Conservation (phyloP, 495 filamentous ascomycete species). For the Achaetomiella virescens region DNA sequence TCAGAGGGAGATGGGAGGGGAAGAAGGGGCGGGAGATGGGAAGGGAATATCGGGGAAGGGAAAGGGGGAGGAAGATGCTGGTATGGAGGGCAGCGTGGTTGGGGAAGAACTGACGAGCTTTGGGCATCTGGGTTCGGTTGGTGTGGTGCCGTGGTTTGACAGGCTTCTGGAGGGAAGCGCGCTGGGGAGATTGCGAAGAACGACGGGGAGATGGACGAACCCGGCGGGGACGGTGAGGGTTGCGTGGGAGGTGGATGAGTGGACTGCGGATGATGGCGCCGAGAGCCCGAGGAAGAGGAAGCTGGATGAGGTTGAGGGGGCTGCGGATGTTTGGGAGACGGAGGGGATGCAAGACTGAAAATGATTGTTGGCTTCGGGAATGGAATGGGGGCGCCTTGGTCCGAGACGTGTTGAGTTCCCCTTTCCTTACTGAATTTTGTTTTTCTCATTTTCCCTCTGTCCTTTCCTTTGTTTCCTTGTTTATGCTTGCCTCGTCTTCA, state of each 20-base stretch:
- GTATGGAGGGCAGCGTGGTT: not conserved
- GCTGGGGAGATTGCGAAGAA: slow-evolving; percentile 58
- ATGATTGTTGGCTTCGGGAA: not conserved
- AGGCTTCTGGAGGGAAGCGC: slow-evolving; percentile 67
- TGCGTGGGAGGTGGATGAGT: slow-evolving; percentile 83
- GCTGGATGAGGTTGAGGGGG: not conserved
- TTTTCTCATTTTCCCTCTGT: too few relatives aligned
- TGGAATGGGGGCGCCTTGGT: not conserved
- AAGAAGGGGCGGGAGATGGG: slow-evolving; percentile 6
- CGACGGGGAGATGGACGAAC: slow-evolving; percentile 50
- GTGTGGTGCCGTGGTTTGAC: slow-evolving; percentile 72
- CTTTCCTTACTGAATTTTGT: too few relatives aligned
- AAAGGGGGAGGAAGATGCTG: slow-evolving; percentile 13
- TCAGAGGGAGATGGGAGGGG: slow-evolving; percentile 6
- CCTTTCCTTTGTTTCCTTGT: too few relatives aligned
- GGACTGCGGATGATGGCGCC: slow-evolving; percentile 57
- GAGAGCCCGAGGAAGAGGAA: slow-evolving; percentile 33
- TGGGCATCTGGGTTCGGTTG: slow-evolving; percentile 26
- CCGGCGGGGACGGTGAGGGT: slow-evolving; percentile 55
- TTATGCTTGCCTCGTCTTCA: too few relatives aligned
- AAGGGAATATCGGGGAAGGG: not conserved
- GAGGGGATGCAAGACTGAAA: not conserved
- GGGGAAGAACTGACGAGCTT: slow-evolving; percentile 25
- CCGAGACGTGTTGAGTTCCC: not conserved
- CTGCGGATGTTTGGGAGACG: not conserved